Percentiles rank a stretch among this genome's conserved stretches.
Evolutionary conservation across 495 filamentous ascomycete species (phyloP).

Genomic region (Ascodesmis nigricans): DNA sequence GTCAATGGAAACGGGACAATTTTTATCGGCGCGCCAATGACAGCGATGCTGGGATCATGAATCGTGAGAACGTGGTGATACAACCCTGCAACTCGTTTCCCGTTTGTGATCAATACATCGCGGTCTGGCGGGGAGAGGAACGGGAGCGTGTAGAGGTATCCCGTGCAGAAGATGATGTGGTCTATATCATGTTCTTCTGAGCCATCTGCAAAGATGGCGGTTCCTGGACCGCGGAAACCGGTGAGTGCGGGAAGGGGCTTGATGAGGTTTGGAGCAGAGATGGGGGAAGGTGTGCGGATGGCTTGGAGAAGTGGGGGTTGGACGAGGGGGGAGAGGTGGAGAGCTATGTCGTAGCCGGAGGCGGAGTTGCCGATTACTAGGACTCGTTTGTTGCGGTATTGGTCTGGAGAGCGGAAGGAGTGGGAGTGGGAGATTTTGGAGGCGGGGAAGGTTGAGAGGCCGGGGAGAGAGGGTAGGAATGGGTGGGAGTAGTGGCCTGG

Average conservation of each 20-base stretch:
- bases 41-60: constrained; percentile 53
- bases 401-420: constrained; percentile 38
- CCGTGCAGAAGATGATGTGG: constrained; percentile 48
- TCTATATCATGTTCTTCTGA: constrained; percentile 38
- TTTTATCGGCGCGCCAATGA: constrained; percentile 51
- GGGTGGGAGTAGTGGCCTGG: constrained; percentile 43
- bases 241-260: constrained; percentile 37
- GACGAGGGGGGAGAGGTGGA: constrained; percentile 6
- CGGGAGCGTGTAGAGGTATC: constrained; percentile 49
- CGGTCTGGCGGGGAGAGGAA: constrained; percentile 36
- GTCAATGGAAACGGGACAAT: constrained; percentile 64
- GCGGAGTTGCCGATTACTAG: constrained; percentile 42
- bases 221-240: constrained; percentile 30
- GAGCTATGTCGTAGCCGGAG: constrained; percentile 38
- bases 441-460: constrained; percentile 36
- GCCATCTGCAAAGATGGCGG: constrained; percentile 35
- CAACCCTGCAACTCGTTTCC: constrained; percentile 41
- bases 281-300: constrained; percentile 4
- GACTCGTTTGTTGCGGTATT: constrained; percentile 36
- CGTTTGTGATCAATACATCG: constrained; percentile 35
- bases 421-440: constrained; percentile 57
- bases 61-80: constrained; percentile 65
- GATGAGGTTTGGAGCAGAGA: constrained; percentile 22
- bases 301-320: constrained; percentile 7
- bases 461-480: constrained; percentile 35